These are phyloP conservation scores for Lichenothelia convexa DNA, from an alignment of 495 filamentous ascomycete species.

Conservation along the genomic window DNA sequence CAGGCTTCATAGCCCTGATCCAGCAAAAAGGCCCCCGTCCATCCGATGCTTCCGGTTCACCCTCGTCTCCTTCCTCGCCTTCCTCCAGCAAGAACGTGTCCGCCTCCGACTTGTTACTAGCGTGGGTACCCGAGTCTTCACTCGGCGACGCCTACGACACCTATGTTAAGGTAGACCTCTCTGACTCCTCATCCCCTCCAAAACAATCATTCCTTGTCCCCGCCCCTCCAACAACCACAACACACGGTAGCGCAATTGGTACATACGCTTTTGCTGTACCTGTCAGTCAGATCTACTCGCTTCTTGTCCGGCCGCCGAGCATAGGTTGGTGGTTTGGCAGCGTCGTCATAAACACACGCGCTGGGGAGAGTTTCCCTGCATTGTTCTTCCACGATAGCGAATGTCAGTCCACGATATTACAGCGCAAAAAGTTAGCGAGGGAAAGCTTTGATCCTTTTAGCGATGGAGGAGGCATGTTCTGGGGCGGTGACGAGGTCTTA, in stretches of 20 bases:
- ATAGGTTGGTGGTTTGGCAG: conserved; percentile 97
- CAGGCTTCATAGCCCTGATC: conserved; percentile 86
- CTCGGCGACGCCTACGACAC: conserved; percentile 71
- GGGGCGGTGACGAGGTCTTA: conserved; percentile 92
- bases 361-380: conserved; percentile 82
- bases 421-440: conserved; percentile 66
- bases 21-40: conserved; percentile 51
- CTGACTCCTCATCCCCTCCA: conserved; percentile 61
- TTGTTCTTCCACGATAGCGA: conserved; percentile 95
- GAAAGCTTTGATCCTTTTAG: conserved; percentile 85
- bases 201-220: conserved; percentile 82
- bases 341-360: conserved; percentile 74
- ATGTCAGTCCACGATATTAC: conserved; percentile 86
- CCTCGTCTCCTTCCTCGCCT: conserved; percentile 20
- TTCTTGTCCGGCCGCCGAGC: conserved; percentile 81
- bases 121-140: conserved; percentile 85
- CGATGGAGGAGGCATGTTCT: conserved; percentile 71
- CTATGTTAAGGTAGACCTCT: conserved; percentile 88
- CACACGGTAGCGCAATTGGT: conserved; percentile 50
- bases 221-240: conserved; percentile 66
- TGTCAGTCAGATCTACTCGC: conserved; percentile 70
- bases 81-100: conserved; percentile 32
- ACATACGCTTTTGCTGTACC: conserved; percentile 88
- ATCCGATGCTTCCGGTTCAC: conserved; percentile 22
- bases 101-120: conserved; percentile 55